These are phyloP conservation scores for Calonectria honghensis DNA, from an alignment of 2,329 filamentous ascomycete species.

Conservation along the genomic window DNA sequence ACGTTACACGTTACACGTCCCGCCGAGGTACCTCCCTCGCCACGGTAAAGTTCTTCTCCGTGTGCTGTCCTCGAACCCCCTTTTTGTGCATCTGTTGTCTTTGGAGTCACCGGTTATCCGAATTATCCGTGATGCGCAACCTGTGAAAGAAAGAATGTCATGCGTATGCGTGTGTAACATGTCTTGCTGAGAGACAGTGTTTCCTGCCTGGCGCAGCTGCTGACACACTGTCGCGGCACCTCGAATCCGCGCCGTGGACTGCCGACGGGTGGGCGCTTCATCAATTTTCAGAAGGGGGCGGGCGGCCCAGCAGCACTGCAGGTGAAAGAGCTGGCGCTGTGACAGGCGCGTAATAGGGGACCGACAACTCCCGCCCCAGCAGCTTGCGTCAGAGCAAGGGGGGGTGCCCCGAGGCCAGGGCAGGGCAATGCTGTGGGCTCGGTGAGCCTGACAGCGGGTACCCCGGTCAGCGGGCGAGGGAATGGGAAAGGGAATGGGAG, in stretches of 20 bases:
- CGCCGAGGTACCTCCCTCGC: slow-evolving; percentile 28
- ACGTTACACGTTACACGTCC: slow-evolving; percentile 11
- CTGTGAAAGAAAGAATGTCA: slow-evolving; percentile 8
- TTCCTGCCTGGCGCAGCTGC: background rate
- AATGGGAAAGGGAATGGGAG: background rate
- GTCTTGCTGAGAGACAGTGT: slow-evolving; percentile 8
- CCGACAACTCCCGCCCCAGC: slow-evolving; percentile 1
- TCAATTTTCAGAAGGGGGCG: slow-evolving; percentile 11
- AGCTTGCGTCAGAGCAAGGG: slow-evolving; percentile 37
- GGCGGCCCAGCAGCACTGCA: background rate
- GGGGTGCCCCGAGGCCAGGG: background rate
- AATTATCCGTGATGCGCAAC: background rate
- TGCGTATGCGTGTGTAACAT: slow-evolving; percentile 14
- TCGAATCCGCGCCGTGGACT: slow-evolving; percentile 14
- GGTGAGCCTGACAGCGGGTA: slow-evolving; percentile 44
- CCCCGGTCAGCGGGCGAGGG: slow-evolving; percentile 30
- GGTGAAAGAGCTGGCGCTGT: slow-evolving; percentile 5
- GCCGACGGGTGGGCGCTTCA: background rate
- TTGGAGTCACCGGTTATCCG: background rate
- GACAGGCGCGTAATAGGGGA: slow-evolving; percentile 25
- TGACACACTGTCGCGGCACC: slow-evolving; percentile 26
- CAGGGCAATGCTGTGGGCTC: slow-evolving; percentile 29
- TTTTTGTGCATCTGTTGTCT: background rate
- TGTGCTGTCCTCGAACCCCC: no score
- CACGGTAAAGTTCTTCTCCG: background rate